phyloP scores from a whole-genome alignment of 2,329 filamentous ascomycete genomes.

The Colletotrichum coccodes region DNA sequence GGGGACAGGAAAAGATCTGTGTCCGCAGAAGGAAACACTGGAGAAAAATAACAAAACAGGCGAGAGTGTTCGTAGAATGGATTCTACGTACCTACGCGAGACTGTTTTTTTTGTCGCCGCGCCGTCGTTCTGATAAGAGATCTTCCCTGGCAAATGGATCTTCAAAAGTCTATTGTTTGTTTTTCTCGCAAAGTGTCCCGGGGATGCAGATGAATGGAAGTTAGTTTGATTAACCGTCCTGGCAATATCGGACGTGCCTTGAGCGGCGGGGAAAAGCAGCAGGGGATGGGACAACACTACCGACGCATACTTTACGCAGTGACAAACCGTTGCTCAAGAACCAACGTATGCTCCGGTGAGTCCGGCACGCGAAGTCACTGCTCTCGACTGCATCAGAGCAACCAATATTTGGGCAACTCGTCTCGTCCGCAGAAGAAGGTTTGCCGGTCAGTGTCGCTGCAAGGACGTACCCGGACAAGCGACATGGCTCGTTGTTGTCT shows the following conservation, averaged over 20 bases:
- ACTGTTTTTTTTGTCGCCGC: neutral
- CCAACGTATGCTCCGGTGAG: slow-evolving; percentile 17
- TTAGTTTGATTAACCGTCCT: neutral
- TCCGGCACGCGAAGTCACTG: slow-evolving; percentile 6
- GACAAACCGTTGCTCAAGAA: neutral
- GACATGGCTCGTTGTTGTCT: neutral
- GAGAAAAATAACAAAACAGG: neutral
- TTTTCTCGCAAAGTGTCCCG: neutral
- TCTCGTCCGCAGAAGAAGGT: slow-evolving; percentile 19
- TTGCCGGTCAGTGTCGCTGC: slow-evolving; percentile 3
- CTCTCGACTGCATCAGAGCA: slow-evolving; percentile 13
- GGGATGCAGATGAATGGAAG: neutral
- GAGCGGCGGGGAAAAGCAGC: neutral
- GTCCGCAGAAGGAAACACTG: neutral
- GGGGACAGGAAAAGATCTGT: neutral
- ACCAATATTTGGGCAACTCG: slow-evolving; percentile 1
- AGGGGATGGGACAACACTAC: neutral
- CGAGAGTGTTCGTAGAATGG: neutral
- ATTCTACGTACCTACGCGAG: neutral
- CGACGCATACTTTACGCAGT: neutral
- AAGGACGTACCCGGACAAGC: slow-evolving; percentile 10
- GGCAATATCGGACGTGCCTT: neutral
- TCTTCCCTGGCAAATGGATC: neutral
- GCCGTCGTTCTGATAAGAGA: neutral
- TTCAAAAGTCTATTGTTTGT: neutral